Evolutionary conservation across 495 filamentous ascomycete genomes (phyloP).

Genomic region (Aspergillus funiculosus): DNA sequence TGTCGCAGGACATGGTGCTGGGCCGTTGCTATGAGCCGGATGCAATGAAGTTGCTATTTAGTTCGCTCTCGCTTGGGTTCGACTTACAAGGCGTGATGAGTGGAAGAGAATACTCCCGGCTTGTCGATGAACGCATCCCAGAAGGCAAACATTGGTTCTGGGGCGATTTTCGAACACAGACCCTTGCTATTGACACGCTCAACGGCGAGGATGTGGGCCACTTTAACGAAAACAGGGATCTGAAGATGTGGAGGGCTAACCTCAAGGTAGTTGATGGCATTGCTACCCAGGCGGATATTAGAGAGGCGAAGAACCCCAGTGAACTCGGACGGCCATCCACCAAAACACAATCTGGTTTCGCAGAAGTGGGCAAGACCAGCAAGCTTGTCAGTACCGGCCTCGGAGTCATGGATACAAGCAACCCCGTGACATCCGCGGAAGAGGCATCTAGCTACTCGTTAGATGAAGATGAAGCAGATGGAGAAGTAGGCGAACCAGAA

Average conservation of each 20-base stretch:
- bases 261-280: constrained; percentile 39
- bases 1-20: constrained; percentile 47
- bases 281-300: constrained; percentile 21
- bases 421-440: constrained; percentile 20
- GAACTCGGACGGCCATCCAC: constrained; percentile 24
- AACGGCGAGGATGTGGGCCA: constrained; percentile 46
- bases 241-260: constrained; percentile 40
- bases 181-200: constrained; percentile 47
- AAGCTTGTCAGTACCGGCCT: constrained; percentile 31
- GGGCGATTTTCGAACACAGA: constrained; percentile 50
- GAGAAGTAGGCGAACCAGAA: constrained; percentile 5
- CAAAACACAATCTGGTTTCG: constrained; percentile 23
- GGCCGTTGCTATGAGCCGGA: constrained; percentile 51
- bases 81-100: constrained; percentile 34
- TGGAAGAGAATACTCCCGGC: constrained; percentile 38
- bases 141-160: constrained; percentile 48
- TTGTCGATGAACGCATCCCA: constrained; percentile 43
- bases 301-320: constrained; percentile 21
- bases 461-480: constrained; percentile 11
- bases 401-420: constrained; percentile 23
- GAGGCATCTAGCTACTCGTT: constrained; percentile 3
- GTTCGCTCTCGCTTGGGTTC: constrained; percentile 23
- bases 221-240: constrained; percentile 38
- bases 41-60: constrained; percentile 42
- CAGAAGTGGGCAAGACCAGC: constrained; percentile 31